Base-by-base conservation (phyloP, 495 filamentous ascomycete genomes). In the Cryomyces minteri region DNA sequence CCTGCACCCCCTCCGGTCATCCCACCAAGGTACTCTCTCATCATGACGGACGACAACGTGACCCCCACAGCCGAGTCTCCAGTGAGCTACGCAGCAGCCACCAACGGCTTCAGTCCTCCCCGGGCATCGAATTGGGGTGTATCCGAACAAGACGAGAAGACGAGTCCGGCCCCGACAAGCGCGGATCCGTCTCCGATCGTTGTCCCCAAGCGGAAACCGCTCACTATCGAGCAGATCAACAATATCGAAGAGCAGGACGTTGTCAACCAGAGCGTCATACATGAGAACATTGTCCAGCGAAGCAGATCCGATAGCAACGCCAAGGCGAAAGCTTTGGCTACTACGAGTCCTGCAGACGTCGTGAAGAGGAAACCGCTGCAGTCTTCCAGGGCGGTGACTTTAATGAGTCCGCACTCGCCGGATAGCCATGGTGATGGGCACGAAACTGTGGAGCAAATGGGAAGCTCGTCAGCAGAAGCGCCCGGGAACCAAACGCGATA, bases 161-260 rank as follows among this genome's bases (percentile, higher is more conserved):
- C 49, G 47, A 41, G 44, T 12, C 12, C 34, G 9, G 8, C 34
- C 29, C 14, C 34, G 34, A 11, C 41, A 43, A 43, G 45, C 49
- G 49, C 51, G 45, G 52, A 54, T 45, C 44, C 44, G 43, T 30
- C 45, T 54, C 50, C 55, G 45, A 49, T 60, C 14, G 39, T 55
- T 41, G 44, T 62, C 32, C 60, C 61, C 4, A 64, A 64, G 49
- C 54, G 61, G 40, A 62, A 62, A 51, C 54, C 60, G 49, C 46
- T 64, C 48, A 60, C 60, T 32, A 47, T 44, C 44, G 61, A 60
- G 46, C 54, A 54, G 54, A 51, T 57, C 39, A 11, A 32, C 11
- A 47, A 5, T 28, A 25, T 25, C 18, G 18, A 25, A 25, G 18
- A 25, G 18, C 18, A 25, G 2, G 2, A 25, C 18, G 18, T 25